phyloP scores from a whole-genome alignment of 2,329 filamentous ascomycete genomes.

The Phaeophleospora eucalypticola region DNA sequence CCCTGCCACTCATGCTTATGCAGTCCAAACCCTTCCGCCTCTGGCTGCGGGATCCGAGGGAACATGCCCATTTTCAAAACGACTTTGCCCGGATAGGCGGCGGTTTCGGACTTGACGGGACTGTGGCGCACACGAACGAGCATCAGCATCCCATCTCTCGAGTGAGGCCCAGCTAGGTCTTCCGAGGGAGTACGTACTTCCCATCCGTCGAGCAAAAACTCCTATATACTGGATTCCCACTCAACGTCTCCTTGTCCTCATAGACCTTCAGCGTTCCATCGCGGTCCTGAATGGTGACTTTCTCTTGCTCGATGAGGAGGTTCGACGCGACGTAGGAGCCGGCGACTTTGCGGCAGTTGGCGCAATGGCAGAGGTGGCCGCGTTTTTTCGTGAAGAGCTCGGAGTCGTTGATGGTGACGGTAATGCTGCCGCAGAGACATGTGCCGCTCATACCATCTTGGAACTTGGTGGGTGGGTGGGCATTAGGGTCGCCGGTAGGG shows the following conservation, averaged over 20 bases:
- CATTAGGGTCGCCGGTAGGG: slow-evolving; percentile 40
- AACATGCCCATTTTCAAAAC: slow-evolving; percentile 52
- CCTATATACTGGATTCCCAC: slow-evolving; percentile 44
- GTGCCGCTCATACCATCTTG: slow-evolving; percentile 35
- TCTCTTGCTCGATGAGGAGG: slow-evolving; percentile 41
- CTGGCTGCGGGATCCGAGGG: slow-evolving; percentile 45
- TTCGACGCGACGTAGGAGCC: slow-evolving; percentile 42
- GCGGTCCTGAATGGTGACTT: slow-evolving; percentile 44
- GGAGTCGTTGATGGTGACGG: slow-evolving; percentile 46
- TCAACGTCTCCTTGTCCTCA: slow-evolving; percentile 43
- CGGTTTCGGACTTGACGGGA: slow-evolving; percentile 46
- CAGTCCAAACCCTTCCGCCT: slow-evolving; percentile 43
- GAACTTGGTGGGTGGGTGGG: slow-evolving; percentile 34
- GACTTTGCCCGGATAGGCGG: slow-evolving; percentile 39
- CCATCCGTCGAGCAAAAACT: slow-evolving; percentile 47
- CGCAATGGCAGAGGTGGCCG: slow-evolving; percentile 50
- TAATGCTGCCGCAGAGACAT: slow-evolving; percentile 47
- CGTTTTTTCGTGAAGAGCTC: slow-evolving; percentile 45
- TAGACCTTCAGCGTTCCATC: slow-evolving; percentile 45
- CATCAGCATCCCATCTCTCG: too few species aligned
- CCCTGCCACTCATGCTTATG: slow-evolving; percentile 45
- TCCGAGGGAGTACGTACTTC: slow-evolving; percentile 34
- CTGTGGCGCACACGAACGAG: slow-evolving; percentile 26
- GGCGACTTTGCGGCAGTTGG: slow-evolving; percentile 49
- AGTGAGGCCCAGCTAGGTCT: too few species aligned